Conservation (phyloP, 2,329 filamentous ascomycete species). For the Colletotrichum coccodes region DNA sequence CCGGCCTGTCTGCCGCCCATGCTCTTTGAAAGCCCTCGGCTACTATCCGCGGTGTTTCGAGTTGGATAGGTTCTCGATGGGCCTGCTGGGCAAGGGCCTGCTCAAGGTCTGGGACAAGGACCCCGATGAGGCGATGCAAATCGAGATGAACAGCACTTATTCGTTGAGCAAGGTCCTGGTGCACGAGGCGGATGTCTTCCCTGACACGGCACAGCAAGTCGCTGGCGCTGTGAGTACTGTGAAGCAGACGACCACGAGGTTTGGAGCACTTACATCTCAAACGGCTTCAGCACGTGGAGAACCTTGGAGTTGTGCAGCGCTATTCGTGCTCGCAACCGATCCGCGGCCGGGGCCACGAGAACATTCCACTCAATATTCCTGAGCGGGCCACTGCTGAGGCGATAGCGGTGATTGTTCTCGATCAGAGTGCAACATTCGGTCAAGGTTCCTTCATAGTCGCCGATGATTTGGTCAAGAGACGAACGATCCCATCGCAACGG, state of each 20-base stretch:
- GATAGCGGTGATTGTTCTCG: conserved; percentile 42
- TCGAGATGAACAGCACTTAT: conserved; percentile 31
- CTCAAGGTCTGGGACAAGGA: conserved; percentile 35
- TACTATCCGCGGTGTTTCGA: conserved; percentile 37
- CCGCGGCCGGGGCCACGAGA: conserved; percentile 44
- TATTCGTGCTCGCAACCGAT: conserved; percentile 44
- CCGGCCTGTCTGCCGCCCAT: conserved; percentile 1
- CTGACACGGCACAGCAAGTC: conserved; percentile 43
- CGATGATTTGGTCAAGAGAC: conserved; percentile 40
- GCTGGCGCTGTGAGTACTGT: conserved; percentile 33
- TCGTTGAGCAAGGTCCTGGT: conserved; percentile 33
- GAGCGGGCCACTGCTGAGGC: conserved; percentile 37
- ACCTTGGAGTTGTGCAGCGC: conserved; percentile 47
- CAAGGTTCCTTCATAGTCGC: conserved; percentile 44
- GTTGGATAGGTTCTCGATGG: conserved; percentile 11
- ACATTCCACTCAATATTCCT: conserved; percentile 49
- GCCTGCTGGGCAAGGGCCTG: conserved; percentile 31
- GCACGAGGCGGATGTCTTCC: conserved; percentile 36
- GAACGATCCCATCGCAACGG: conserved; percentile 35
- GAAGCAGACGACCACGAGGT: too few species aligned
- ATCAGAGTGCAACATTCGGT: conserved; percentile 44
- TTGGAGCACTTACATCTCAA: conserved; percentile 44
- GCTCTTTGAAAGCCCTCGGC: conserved; percentile 25
- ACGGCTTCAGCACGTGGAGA: conserved; percentile 45
- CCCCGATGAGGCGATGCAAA: conserved; percentile 35